These are phyloP conservation scores for Hortaea sp. DNA, from an alignment of 2,329 filamentous ascomycete genomes.

Conservation along the genomic window DNA sequence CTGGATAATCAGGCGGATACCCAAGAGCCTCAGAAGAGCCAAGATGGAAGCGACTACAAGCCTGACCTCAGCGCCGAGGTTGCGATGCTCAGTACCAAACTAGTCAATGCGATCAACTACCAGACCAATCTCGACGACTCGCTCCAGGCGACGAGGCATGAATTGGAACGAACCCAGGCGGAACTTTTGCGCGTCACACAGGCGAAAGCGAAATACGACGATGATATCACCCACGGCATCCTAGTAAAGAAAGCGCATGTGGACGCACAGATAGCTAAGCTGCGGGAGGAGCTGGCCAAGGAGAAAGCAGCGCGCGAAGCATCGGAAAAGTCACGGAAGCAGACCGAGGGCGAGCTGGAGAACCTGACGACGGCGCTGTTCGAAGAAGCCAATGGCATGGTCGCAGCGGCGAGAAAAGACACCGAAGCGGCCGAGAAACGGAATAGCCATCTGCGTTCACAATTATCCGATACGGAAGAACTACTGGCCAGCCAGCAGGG, in stretches of 20 bases:
- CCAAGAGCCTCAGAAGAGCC: not conserved
- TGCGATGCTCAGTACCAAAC: slow-evolving; percentile 81
- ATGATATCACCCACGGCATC: slow-evolving; percentile 59
- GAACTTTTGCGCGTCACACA: slow-evolving; percentile 59
- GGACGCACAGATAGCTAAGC: slow-evolving; percentile 43
- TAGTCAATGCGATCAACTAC: slow-evolving; percentile 95
- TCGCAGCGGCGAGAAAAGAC: slow-evolving; percentile 76
- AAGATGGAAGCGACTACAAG: slow-evolving; percentile 27
- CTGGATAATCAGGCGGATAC: slow-evolving; percentile 27
- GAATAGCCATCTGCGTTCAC: slow-evolving; percentile 76
- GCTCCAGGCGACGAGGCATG: slow-evolving; percentile 69
- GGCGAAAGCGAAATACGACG: slow-evolving; percentile 59
- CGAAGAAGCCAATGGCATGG: slow-evolving; percentile 97
- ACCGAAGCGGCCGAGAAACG: slow-evolving; percentile 66
- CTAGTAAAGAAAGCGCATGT: slow-evolving; percentile 64
- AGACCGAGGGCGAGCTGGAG: slow-evolving; percentile 87
- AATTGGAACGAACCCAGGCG: slow-evolving; percentile 63
- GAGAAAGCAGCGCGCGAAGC: slow-evolving; percentile 31
- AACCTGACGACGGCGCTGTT: slow-evolving; percentile 87
- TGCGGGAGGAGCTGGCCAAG: slow-evolving; percentile 32
- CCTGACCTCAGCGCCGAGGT: slow-evolving; percentile 65
- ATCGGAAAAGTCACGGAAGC: slow-evolving; percentile 60
- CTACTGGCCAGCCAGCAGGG: slow-evolving; percentile 86
- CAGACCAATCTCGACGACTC: slow-evolving; percentile 87
- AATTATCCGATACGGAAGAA: slow-evolving; percentile 76